Conservation (phyloP, 2,329 filamentous ascomycete species). For the Claviceps fusiformis region DNA sequence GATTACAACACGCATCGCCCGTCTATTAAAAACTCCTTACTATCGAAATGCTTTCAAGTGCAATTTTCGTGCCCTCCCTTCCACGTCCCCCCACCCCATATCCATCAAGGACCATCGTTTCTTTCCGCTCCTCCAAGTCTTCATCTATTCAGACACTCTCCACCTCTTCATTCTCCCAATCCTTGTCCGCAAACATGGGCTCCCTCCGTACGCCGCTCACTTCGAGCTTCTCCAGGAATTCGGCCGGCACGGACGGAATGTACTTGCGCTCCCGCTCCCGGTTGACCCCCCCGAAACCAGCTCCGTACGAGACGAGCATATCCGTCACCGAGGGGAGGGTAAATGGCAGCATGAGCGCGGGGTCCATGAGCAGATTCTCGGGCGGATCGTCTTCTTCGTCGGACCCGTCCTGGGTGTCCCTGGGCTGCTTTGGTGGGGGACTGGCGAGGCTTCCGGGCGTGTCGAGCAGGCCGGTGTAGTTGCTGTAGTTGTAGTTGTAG, state of each 20-base stretch:
- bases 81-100: too few species aligned
- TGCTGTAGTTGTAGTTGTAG: not conserved
- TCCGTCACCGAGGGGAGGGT: constrained; percentile 91
- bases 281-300: constrained; percentile 87
- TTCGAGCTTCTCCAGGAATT: constrained; percentile 84
- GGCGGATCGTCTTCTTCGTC: constrained; percentile 51
- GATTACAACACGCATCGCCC: too few species aligned
- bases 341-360: constrained; percentile 86
- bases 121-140: too few species aligned
- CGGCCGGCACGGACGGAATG: constrained; percentile 84
- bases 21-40: too few species aligned
- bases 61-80: too few species aligned
- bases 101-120: too few species aligned
- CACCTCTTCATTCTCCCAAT: constrained; percentile 55
- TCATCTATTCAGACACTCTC: constrained; percentile 10
- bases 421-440: constrained; percentile 20
- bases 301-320: constrained; percentile 91
- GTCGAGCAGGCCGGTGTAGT: constrained; percentile 23
- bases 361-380: constrained; percentile 69
- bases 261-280: constrained; percentile 87
- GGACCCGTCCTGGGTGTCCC: constrained; percentile 17
- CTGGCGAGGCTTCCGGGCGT: constrained; percentile 27
- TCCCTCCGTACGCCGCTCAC: constrained; percentile 35
- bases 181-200: constrained; percentile 48
- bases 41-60: too few species aligned